These are phyloP conservation scores for Coprinellus micaceus DNA, from an alignment of 768 basidiomycete genomes.

Conservation along the genomic window DNA sequence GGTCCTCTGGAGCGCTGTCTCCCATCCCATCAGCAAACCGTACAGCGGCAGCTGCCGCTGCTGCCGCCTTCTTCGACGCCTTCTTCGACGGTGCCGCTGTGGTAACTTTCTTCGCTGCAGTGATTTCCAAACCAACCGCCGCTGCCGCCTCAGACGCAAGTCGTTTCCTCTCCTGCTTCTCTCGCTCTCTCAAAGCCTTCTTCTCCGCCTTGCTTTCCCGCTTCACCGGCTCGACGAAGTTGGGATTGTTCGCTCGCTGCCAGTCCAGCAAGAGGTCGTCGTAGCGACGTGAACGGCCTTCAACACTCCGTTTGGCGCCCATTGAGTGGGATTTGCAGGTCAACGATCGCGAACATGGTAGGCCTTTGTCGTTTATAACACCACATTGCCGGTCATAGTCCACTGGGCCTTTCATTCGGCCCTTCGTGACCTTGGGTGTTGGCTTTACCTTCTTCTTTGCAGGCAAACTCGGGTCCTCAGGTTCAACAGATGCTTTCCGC, in stretches of 20 bases:
- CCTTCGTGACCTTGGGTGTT: slow-evolving; percentile 68
- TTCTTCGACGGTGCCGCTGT: slow-evolving; percentile 22
- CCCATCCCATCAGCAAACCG: slow-evolving; percentile 47
- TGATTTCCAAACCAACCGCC: slow-evolving; percentile 50
- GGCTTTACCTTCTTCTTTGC: slow-evolving; percentile 77
- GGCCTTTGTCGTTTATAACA: slow-evolving; percentile 92
- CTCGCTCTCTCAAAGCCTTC: slow-evolving; percentile 78
- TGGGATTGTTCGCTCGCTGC: slow-evolving; percentile 84
- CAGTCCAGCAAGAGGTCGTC: slow-evolving; percentile 89
- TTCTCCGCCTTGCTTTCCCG: slow-evolving; percentile 83
- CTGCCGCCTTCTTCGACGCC: slow-evolving; percentile 52
- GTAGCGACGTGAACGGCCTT: slow-evolving; percentile 77
- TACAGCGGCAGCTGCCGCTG: slow-evolving; percentile 47
- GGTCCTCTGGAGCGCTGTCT: slow-evolving; percentile 64
- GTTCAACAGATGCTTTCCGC: slow-evolving; percentile 74
- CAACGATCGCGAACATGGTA: slow-evolving; percentile 90
- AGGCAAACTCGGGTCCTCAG: slow-evolving; percentile 59
- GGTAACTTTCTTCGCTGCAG: slow-evolving; percentile 37
- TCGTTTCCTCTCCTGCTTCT: slow-evolving; percentile 80
- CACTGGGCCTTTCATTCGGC: slow-evolving; percentile 79
- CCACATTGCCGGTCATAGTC: slow-evolving; percentile 93
- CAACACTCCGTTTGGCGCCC: slow-evolving; percentile 91
- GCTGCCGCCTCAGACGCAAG: slow-evolving; percentile 67
- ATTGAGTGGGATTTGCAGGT: slow-evolving; percentile 99
- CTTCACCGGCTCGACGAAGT: slow-evolving; percentile 85